phyloP scores from a whole-genome alignment of 2,329 filamentous ascomycete genomes.

The Cryphonectria naterciae region DNA sequence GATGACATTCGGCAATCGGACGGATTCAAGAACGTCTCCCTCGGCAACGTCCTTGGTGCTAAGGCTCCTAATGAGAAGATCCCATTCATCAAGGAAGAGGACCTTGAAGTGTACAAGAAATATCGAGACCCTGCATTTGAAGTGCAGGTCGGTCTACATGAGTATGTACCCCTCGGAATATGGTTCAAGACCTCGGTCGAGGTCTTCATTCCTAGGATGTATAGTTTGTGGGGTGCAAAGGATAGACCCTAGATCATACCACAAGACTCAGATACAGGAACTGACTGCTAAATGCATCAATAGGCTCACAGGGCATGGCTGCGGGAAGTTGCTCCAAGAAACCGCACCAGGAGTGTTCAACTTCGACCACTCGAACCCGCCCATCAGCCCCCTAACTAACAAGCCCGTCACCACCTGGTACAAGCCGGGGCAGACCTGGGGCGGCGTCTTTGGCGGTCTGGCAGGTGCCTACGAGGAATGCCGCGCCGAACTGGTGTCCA shows the following conservation, averaged over 20 bases:
- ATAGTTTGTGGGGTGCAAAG: neutral
- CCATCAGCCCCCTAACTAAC: conserved; percentile 76
- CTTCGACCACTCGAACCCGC: conserved; percentile 82
- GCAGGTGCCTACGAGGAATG: conserved; percentile 94
- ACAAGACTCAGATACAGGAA: neutral
- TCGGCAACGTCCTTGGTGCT: conserved; percentile 90
- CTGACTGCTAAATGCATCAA: neutral
- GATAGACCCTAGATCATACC: neutral
- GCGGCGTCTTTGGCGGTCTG: conserved; percentile 85
- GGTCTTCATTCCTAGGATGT: neutral
- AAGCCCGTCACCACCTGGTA: conserved; percentile 87
- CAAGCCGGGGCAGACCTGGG: conserved; percentile 94
- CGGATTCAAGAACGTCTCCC: conserved; percentile 90
- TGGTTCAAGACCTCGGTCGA: neutral
- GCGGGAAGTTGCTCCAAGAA: conserved; percentile 91
- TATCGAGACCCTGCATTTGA: conserved; percentile 90
- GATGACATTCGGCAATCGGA: conserved; percentile 80
- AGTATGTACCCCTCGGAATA: conserved; percentile 41
- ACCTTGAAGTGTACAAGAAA: conserved; percentile 77
- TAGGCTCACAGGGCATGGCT: conserved; percentile 76
- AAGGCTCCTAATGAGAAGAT: conserved; percentile 92
- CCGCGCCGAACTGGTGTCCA: conserved; percentile 89
- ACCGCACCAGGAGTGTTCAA: conserved; percentile 82
- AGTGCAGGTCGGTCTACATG: conserved; percentile 93
- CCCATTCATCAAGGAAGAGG: conserved; percentile 81